phyloP scores from a whole-genome alignment of 2,329 filamentous ascomycete genomes.

The Lanzia echinophila region DNA sequence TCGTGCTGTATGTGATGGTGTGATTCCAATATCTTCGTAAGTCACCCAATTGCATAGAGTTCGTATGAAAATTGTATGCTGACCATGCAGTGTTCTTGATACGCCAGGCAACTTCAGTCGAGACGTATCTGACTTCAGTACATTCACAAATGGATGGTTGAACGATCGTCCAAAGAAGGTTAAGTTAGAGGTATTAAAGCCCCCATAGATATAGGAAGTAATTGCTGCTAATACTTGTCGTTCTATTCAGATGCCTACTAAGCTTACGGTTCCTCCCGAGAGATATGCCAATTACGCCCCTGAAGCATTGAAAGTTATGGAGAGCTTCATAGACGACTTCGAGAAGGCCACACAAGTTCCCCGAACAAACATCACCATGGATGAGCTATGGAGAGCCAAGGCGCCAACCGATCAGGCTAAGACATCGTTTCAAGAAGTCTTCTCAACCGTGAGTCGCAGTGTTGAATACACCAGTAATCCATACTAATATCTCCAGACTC shows the following conservation, averaged over 20 bases:
- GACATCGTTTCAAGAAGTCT: not conserved
- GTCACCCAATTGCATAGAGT: not conserved
- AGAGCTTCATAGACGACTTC: conserved; percentile 5
- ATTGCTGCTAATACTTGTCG: not conserved
- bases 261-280: not conserved
- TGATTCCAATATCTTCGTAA: conserved; percentile 13
- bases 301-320: not conserved
- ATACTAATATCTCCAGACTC: not conserved
- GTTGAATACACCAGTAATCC: too few relatives aligned
- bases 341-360: not conserved
- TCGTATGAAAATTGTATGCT: not conserved
- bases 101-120: conserved; percentile 18
- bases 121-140: conserved; percentile 8
- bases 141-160: conserved; percentile 8
- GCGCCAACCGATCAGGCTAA: not conserved
- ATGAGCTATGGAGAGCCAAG: not conserved
- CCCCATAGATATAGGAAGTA: not conserved
- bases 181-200: not conserved
- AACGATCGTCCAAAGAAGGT: not conserved
- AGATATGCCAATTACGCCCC: not conserved
- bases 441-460: not conserved
- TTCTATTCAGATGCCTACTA: not conserved
- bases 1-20: conserved; percentile 9
- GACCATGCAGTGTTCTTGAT: conserved; percentile 14
- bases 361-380: not conserved